These are phyloP conservation scores for Pestalotiopsis sp. DNA, from an alignment of 2,329 filamentous ascomycete species.

Conservation along the genomic window DNA sequence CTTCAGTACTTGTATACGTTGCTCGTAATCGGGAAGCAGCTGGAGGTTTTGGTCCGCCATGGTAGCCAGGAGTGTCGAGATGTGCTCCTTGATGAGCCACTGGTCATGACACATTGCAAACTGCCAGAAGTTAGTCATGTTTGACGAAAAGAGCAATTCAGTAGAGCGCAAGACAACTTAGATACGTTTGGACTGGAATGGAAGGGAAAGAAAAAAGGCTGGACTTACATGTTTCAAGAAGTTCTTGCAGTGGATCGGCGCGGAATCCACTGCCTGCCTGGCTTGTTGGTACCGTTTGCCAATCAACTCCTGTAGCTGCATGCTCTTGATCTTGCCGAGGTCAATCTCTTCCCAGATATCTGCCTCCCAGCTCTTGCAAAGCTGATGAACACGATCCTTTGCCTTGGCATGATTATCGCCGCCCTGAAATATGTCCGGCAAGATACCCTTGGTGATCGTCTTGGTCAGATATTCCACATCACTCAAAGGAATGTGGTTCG, in stretches of 20 bases:
- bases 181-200: conserved; percentile 18
- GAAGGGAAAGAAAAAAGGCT: not conserved
- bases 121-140: conserved; percentile 48
- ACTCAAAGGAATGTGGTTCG: conserved; percentile 67
- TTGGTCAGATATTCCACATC: conserved; percentile 86
- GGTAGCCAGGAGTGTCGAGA: conserved; percentile 79
- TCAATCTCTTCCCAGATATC: conserved; percentile 82
- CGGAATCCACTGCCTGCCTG: conserved; percentile 60
- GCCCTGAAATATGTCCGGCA: conserved; percentile 58
- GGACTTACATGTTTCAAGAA: conserved; percentile 86
- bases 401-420: conserved; percentile 53
- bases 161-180: not conserved
- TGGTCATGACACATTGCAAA: conserved; percentile 96
- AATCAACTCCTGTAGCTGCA: conserved; percentile 78
- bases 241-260: conserved; percentile 68
- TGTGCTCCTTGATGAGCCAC: conserved; percentile 94
- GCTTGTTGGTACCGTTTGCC: conserved; percentile 68
- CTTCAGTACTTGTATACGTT: conserved; percentile 87
- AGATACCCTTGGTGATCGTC: conserved; percentile 58
- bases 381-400: conserved; percentile 65
- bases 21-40: conserved; percentile 93
- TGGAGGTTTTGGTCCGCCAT: conserved; percentile 97
- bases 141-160: not conserved
- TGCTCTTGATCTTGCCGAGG: conserved; percentile 77
- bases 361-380: conserved; percentile 74